phyloP scores from a whole-genome alignment of 805 yeast species.

The Tetrapisispora pingtungensis region DNA sequence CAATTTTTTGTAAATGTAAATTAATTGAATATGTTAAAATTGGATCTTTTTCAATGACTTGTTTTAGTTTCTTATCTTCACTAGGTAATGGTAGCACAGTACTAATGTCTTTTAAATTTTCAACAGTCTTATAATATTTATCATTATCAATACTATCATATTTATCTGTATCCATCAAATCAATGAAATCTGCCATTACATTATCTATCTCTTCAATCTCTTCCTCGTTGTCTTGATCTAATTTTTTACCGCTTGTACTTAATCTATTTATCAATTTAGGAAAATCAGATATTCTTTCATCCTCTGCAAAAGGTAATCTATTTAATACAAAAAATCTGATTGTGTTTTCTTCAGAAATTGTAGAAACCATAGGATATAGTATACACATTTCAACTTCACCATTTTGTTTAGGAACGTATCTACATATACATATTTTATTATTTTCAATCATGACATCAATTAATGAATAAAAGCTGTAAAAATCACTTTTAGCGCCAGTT shows the following conservation, averaged over 20 bases:
- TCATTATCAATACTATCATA: constrained; percentile 9
- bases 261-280: constrained; percentile 30
- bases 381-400: constrained; percentile 46
- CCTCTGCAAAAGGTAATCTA: constrained; percentile 65
- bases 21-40: constrained; percentile 24
- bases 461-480: constrained; percentile 36
- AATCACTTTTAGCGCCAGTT: constrained; percentile 30
- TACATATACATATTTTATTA: constrained; percentile 45
- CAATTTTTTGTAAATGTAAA: constrained; percentile 22
- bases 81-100: constrained; percentile 17
- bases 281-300: constrained; percentile 53
- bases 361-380: constrained; percentile 36
- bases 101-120: constrained; percentile 7
- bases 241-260: constrained; percentile 26
- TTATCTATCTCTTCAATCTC: constrained; percentile 28
- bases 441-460: constrained; percentile 43
- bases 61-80: constrained; percentile 4
- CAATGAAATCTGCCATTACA: constrained; percentile 37
- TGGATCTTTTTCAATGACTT: constrained; percentile 3
- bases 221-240: constrained; percentile 26
- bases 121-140: constrained; percentile 16
- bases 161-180: constrained; percentile 35
- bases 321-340: constrained; percentile 38
- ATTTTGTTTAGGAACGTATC: constrained; percentile 46
- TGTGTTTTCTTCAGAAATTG: constrained; percentile 8